A percentile compares a stretch with the other conserved stretches of the same genome.
Conservation (phyloP, 306 rosid genomes). For the Castanospermum australe region DNA sequence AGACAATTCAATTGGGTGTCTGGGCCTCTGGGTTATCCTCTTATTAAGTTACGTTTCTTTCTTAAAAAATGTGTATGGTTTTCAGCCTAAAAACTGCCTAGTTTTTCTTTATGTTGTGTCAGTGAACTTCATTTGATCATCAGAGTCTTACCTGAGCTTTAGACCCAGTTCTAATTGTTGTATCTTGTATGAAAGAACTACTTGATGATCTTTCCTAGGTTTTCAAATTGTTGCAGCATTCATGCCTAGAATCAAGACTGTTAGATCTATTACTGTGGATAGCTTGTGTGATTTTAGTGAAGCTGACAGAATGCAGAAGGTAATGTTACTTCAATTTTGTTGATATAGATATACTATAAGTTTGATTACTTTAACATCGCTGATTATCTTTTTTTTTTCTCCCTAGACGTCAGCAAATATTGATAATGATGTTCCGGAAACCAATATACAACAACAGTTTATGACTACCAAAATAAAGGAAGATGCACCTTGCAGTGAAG, state of each 20-base stretch:
- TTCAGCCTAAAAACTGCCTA: neutral
- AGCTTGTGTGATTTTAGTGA: conserved; percentile 79
- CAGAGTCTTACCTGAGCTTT: neutral
- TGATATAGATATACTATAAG: neutral
- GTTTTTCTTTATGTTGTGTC: neutral
- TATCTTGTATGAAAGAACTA: neutral
- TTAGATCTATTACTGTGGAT: conserved; percentile 70
- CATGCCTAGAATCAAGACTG: conserved; percentile 84
- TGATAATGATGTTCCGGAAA: conserved; percentile 26
- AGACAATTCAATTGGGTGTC: neutral
- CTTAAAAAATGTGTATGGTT: neutral
- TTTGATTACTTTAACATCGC: neutral
- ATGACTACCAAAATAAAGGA: conserved; percentile 35
- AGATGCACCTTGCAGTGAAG: conserved; percentile 17
- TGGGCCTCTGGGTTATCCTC: neutral
- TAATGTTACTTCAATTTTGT: conserved; percentile 22
- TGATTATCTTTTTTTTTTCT: conserved; percentile 19
- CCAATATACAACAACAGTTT: conserved; percentile 30
- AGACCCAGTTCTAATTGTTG: neutral
- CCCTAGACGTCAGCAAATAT: conserved; percentile 52
- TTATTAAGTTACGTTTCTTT: neutral
- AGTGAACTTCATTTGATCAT: neutral
- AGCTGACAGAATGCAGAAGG: conserved; percentile 68
- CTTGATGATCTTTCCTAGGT: conserved; percentile 12
- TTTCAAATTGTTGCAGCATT: conserved; percentile 63